These are phyloP conservation scores for Skeletonema menzelii DNA, from an alignment of 108 stramenopile species.

Conservation along the genomic window DNA sequence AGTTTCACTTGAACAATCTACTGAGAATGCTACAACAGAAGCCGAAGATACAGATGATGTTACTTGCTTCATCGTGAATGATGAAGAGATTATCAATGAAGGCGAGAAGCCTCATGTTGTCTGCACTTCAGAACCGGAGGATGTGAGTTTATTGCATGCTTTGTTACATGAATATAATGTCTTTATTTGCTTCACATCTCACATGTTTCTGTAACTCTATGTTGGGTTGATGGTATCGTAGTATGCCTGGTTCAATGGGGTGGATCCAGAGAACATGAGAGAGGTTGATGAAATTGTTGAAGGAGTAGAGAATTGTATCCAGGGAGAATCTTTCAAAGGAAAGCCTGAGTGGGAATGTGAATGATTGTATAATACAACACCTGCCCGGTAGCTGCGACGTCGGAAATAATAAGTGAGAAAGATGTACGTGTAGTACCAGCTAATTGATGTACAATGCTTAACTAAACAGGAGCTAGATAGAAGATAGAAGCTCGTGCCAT, in stretches of 20 bases:
- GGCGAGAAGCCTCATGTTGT: slow-evolving; percentile 57
- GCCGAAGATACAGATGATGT: slow-evolving; percentile 31
- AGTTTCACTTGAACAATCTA: not conserved
- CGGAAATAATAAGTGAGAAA: not conserved
- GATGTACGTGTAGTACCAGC: not conserved
- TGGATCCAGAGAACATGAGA: slow-evolving; percentile 47
- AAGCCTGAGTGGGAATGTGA: slow-evolving; percentile 68
- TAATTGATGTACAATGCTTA: no score
- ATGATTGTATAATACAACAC: not conserved
- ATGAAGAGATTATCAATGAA: slow-evolving; percentile 46
- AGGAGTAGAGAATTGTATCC: slow-evolving; percentile 44
- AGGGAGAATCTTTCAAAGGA: slow-evolving; percentile 53
- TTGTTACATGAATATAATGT: not conserved
- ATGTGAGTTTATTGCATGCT: slow-evolving; percentile 10
- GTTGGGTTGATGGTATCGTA: slow-evolving; percentile 8
- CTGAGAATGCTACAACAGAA: not conserved
- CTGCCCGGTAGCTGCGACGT: not conserved
- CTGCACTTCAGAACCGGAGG: slow-evolving; percentile 53
- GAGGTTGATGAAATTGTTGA: slow-evolving; percentile 33
- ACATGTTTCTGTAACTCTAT: not conserved
- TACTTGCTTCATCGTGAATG: slow-evolving; percentile 55
- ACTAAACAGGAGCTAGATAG: no score
- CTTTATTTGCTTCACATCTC: not conserved
- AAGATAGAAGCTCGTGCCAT: no score
- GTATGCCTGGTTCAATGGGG: slow-evolving; percentile 71